Conservation (phyloP, 2,329 filamentous ascomycete genomes). For the Aureobasidium musti region DNA sequence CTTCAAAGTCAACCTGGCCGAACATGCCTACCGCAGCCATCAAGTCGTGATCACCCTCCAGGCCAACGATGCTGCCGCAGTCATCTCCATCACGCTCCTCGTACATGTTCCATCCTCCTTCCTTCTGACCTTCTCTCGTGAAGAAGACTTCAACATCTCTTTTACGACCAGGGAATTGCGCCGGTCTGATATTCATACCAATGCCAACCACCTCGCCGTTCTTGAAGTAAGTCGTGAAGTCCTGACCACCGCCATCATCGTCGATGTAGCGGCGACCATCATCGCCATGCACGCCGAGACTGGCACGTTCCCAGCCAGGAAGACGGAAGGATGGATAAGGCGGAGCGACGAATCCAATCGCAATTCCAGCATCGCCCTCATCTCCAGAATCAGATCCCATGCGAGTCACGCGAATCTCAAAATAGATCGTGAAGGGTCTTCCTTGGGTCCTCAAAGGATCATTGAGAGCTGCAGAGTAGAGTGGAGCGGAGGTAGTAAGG, state of each 20-base stretch:
- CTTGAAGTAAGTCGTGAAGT: slow-evolving; percentile 66
- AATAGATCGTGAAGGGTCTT: slow-evolving; percentile 64
- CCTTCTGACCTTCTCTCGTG: slow-evolving; percentile 63
- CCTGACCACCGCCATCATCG: slow-evolving; percentile 70
- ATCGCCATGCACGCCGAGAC: slow-evolving; percentile 74
- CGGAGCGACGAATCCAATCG: slow-evolving; percentile 69
- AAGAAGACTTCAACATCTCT: slow-evolving; percentile 65
- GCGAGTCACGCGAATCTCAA: slow-evolving; percentile 63
- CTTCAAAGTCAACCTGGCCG: slow-evolving; percentile 67
- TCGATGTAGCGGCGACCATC: slow-evolving; percentile 77
- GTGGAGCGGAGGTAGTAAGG: slow-evolving; percentile 67
- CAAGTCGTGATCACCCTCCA: slow-evolving; percentile 63
- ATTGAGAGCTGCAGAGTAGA: slow-evolving; percentile 60
- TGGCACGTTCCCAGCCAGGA: slow-evolving; percentile 78
- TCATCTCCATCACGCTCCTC: slow-evolving; percentile 68
- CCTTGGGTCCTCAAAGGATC: slow-evolving; percentile 58
- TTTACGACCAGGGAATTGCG: slow-evolving; percentile 34
- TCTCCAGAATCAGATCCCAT: slow-evolving; percentile 42
- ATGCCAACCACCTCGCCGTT: slow-evolving; percentile 68
- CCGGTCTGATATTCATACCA: slow-evolving; percentile 62
- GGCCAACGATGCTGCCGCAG: slow-evolving; percentile 63
- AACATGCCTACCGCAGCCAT: slow-evolving; percentile 68
- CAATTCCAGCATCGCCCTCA: slow-evolving; percentile 58
- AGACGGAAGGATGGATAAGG: slow-evolving; percentile 77
- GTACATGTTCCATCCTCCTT: slow-evolving; percentile 69